Base-by-base conservation (phyloP, 768 basidiomycete species). In the Rhodotorula kratochvilovae region DNA sequence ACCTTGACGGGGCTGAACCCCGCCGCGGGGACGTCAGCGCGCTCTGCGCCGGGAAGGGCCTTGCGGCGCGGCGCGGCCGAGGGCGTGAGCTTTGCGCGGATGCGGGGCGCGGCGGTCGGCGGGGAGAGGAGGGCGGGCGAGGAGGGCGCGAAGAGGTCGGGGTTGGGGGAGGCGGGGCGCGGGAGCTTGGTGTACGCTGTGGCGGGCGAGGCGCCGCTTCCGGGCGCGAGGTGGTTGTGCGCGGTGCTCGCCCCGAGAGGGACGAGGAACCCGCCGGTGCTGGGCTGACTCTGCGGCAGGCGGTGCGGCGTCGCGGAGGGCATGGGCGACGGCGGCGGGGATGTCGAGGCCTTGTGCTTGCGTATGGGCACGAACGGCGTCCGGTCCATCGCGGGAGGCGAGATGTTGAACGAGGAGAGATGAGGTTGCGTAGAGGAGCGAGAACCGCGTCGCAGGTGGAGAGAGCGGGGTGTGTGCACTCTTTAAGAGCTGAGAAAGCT, bases 31-130 rank as follows among this genome's bases (percentile, higher is more conserved):
- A 68, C 56, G 46, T 77, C 75, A n/a, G 75, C 77, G n/a, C 63
- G 53, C 53, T 77, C 76, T 27, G 76, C 63, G 13, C 78, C 78
- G 6, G 73, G 73, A 1, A 78, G 61, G 27, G 42, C 60, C 45
- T 76, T 76, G 17, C 68, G 70, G 0, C 73, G 68, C 0, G 75
- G 73, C 0, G 73, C 65, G 0, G 78, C 77, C 11, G 64, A 50
- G 2, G 78, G 72, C 0, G 78, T 76, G 50, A 78, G 46, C 27
- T 68, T 71, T 29, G 78, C 78, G n/a, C 73, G 68, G 50, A 76
- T 68, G 13, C 61, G 50, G 39, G 73, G 73, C 4, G 73, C 73
- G 17, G 60, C 29, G 10, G 73, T 63, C 11, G 66, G 57, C 21
- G 61, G 61, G 12, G 61, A 39, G 53, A 63, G 42, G 17, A 33